Conservation (phyloP, 169 alveolate genomes). For the Eimeria brunetti region DNA sequence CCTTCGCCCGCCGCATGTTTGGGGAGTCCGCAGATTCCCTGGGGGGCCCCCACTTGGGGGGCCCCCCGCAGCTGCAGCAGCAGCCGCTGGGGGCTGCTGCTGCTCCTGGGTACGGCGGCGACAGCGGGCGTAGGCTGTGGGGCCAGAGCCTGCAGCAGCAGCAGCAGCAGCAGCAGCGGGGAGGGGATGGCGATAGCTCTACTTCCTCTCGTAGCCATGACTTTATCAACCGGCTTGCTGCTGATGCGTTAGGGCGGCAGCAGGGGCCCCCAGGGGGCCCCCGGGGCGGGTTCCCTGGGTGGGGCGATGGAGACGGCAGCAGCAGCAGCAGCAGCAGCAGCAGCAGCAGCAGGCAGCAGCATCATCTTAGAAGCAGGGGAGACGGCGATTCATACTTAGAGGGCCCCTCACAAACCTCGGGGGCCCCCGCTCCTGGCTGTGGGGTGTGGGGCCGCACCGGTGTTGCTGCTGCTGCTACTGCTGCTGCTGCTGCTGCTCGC, state of each 20-base stretch:
- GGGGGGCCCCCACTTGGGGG: slow-evolving; percentile 17
- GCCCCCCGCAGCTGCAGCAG: neutral
- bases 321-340: slow-evolving; percentile 7
- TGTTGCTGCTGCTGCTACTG: slow-evolving; percentile 3
- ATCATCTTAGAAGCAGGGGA: neutral
- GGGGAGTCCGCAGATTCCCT: neutral
- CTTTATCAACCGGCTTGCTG: neutral
- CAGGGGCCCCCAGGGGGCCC: slow-evolving; percentile 7
- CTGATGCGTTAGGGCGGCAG: neutral
- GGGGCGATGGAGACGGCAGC: neutral
- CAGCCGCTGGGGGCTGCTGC: neutral
- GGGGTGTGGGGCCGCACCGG: slow-evolving; percentile 58
- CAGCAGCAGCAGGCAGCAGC: slow-evolving; percentile 29
- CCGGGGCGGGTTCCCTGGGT: neutral
- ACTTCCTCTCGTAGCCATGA: slow-evolving; percentile 15
- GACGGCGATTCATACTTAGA: slow-evolving; percentile 12
- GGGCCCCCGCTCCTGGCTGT: slow-evolving; percentile 33
- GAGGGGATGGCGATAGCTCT: slow-evolving; percentile 26
- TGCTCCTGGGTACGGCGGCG: slow-evolving; percentile 9
- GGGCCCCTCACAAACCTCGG: neutral
- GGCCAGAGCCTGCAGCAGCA: neutral
- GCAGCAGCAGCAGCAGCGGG: slow-evolving; percentile 1
- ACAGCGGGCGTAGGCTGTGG: slow-evolving; percentile 36
- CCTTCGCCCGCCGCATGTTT: slow-evolving; percentile 27
- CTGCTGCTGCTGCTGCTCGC: slow-evolving; percentile 10